Evolutionary conservation across 2,329 filamentous ascomycete species (phyloP).

Genomic region (Setomelanomma holmii): DNA sequence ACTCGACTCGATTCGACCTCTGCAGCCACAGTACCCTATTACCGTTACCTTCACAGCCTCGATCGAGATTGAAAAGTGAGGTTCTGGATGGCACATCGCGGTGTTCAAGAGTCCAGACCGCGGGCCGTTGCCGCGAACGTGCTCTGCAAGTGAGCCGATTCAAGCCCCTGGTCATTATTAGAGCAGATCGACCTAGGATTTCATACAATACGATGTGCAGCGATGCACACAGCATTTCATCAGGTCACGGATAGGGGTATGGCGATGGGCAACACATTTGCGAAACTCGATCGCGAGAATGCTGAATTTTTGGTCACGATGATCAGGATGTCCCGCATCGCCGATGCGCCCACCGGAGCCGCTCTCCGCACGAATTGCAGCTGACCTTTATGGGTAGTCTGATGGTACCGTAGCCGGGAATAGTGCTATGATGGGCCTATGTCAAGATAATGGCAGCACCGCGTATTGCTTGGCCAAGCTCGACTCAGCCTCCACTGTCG

Average conservation of each 20-base stretch:
- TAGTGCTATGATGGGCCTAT: neutral
- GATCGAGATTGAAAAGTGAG: conserved; percentile 6
- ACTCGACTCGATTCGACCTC: no score
- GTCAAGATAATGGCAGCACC: neutral
- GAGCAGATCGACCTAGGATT: conserved; percentile 3
- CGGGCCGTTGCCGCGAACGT: conserved; percentile 2
- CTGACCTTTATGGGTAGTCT: neutral
- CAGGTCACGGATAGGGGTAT: no score
- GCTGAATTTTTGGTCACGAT: neutral
- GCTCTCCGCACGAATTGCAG: neutral
- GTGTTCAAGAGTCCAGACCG: conserved; percentile 1
- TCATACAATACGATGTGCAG: neutral
- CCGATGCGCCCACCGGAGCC: neutral
- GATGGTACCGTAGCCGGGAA: no score
- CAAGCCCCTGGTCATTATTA: neutral
- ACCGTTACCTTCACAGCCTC: no score
- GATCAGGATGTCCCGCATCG: neutral
- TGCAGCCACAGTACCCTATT: no score
- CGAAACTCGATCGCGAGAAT: neutral
- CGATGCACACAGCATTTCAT: no score
- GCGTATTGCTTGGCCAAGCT: conserved; percentile 3
- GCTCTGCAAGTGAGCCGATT: conserved; percentile 5
- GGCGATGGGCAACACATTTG: neutral
- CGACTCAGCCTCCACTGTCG: conserved; percentile 7
- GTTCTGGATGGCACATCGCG: conserved; percentile 1